Base-by-base conservation (phyloP, 495 filamentous ascomycete species). In the Beverwykella pulmonaria region DNA sequence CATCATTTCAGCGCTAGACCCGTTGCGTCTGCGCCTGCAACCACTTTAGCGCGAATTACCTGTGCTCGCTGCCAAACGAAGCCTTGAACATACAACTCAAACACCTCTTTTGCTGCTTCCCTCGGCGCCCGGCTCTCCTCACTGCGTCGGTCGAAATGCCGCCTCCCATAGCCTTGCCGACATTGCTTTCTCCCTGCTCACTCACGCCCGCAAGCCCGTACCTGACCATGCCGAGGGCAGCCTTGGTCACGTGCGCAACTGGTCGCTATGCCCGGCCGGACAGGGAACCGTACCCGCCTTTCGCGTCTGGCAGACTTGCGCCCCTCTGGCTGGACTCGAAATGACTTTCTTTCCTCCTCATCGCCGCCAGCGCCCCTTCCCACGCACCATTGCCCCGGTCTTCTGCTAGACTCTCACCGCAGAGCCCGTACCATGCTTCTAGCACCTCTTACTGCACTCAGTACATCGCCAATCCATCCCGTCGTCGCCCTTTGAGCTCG, bases 401-500 rank as follows among this genome's bases (percentile, higher is more conserved):
- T 29, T 12, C 14, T 41, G 25, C 59, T 12, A 15, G 57, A 7
- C 2, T 29, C 2, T 10, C 22, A 1, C 48, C 44, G 3, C 20
- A 2, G 17, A 34, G 34, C 46, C 39, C 41, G 32, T 61, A 71
- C 27, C 56, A 72, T 72, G 70, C 61, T 67, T 57, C 27, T 52
- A 23, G 47, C 10, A 26, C 10, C n/a, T 55, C 30, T 26, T 47
- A 19, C 15, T 36, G 1, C 36, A 27, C 36, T 47, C 29, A 32
- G 59, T 29, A 49, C 26, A 17, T 26, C 12, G 25, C 19, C 65
- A 57, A 58, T 59, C 57, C 65, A 36, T 57, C 55, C 50, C 29
- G 49, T 52, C 53, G 32, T 44, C 44, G 52, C 44, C 34, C 66
- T 72, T 44, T 69, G 66, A 72, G 66, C 66, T 72, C 50, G 30